Evolutionary conservation across 192 early-diverging fungal genomes (phyloP), one percentile per base, ranked within the genome.

Genomic region (Coemansia sp.): DNA sequence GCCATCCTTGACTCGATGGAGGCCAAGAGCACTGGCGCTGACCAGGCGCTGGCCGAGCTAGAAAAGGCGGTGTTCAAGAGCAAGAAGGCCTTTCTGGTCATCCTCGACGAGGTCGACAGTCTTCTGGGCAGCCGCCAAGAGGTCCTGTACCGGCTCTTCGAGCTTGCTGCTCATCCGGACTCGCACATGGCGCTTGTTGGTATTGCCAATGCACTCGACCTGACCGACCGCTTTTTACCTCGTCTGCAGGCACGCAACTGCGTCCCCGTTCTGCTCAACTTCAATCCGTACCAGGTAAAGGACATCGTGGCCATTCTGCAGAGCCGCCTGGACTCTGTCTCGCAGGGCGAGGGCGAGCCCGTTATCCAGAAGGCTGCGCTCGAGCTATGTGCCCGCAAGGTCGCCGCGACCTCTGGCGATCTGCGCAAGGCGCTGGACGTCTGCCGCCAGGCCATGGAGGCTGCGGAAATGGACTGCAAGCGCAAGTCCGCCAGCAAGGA

Each of bases 81-180:
- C 30, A 82, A 84, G 34, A 66, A 64, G 23, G 69, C 83, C 24
- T 62, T 72, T 34, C 61, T 89, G 61, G 83, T 94, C 2, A 79
- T 98, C 7, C 79, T 98, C 16, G 96, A 98, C 72, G 96, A 98
- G 72, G 90, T 98, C 52, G 95, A 98, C 68, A 85, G 88, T 13
- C 81, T 98, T 28, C 53, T 93, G 25, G 90, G 90, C 18, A 84
- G 79, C 64, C 85, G 93, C 57, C 88, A 93, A 73, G 85, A 91
- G 7, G 87, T 94, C 0, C 76, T 98, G 18, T 98, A 98, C 74
- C 87, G 89, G 19, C 71, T 98, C 10, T 98, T 96, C 79, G 88
- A 90, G 60, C 55, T 75, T 39, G 82, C 78, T 0, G 79, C 74
- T 7, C 69, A 81, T 22, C 77, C 85, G 4, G 55, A 70, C 7